phyloP scores from a whole-genome alignment of 2,329 filamentous ascomycete genomes.

The Stemphylium beticola region DNA sequence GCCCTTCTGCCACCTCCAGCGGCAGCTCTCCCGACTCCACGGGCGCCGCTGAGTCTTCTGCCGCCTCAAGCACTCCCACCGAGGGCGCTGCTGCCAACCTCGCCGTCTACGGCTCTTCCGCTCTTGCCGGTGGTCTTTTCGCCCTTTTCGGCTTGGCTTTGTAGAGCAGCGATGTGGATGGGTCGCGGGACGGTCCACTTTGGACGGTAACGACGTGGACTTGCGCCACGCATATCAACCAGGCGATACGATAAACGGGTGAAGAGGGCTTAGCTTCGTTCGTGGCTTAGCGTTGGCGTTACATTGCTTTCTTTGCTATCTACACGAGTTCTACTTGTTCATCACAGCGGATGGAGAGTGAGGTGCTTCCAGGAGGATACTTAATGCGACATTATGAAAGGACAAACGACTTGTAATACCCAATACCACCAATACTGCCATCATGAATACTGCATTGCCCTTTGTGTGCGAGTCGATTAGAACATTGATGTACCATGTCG shows the following conservation, averaged over 20 bases:
- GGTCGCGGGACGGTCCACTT: conserved; percentile 36
- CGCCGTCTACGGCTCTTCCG: conserved; percentile 58
- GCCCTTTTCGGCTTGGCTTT: conserved; percentile 64
- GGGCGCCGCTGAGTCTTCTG: conserved; percentile 27
- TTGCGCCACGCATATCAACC: conserved; percentile 23
- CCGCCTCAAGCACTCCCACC: conserved; percentile 11
- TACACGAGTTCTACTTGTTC: conserved; percentile 28
- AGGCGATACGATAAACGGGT: conserved; percentile 16
- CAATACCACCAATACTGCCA: conserved; percentile 29
- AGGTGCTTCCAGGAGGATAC: conserved; percentile 26
- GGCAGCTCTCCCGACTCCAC: conserved; percentile 35
- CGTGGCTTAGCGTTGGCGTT: conserved; percentile 39
- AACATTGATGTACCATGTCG: too few relatives aligned
- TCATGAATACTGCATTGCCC: conserved; percentile 13
- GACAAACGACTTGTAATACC: conserved; percentile 44
- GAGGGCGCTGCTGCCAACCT: conserved; percentile 54
- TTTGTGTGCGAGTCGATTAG: too few relatives aligned
- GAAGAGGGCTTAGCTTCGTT: conserved; percentile 22
- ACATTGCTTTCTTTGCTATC: conserved; percentile 25
- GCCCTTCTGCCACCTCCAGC: conserved; percentile 29
- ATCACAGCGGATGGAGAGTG: conserved; percentile 20
- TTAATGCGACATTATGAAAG: conserved; percentile 46
- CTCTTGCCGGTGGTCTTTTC: conserved; percentile 61
- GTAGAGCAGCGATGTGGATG: conserved; percentile 48
- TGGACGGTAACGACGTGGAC: conserved; percentile 32